Evolutionary conservation across 345 rosid species (phyloP).

Genomic region (Eucalyptus pumila): DNA sequence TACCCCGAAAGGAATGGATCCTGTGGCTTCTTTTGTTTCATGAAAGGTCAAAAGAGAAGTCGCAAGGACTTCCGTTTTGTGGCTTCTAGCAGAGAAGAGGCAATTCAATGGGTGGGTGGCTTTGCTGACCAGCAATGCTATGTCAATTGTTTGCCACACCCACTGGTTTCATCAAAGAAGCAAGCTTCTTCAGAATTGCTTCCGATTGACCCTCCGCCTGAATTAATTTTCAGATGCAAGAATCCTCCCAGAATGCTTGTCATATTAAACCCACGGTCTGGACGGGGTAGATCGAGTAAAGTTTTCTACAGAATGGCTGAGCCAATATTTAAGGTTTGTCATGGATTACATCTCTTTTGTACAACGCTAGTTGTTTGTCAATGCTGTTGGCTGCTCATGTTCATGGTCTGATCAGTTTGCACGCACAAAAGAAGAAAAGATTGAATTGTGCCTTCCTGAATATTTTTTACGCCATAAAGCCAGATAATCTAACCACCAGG

Average conservation of each 20-base stretch:
- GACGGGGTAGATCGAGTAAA: constrained; percentile 83
- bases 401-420: not conserved
- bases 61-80: constrained; percentile 75
- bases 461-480: not conserved
- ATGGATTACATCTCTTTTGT: not conserved
- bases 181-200: constrained; percentile 77
- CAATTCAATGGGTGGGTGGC: constrained; percentile 95
- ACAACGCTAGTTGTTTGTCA: not conserved
- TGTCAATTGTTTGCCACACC: constrained; percentile 86
- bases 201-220: constrained; percentile 79
- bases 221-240: constrained; percentile 82
- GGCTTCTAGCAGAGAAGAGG: constrained; percentile 71
- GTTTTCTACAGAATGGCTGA: constrained; percentile 81
- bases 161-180: constrained; percentile 81
- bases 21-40: constrained; percentile 65
- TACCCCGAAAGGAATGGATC: constrained; percentile 57
- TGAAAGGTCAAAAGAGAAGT: constrained; percentile 58
- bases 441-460: not conserved
- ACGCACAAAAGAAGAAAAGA: not conserved
- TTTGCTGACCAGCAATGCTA: constrained; percentile 95
- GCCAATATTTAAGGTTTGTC: constrained; percentile 82
- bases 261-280: constrained; percentile 90
- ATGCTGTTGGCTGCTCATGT: not conserved
- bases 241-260: constrained; percentile 92
- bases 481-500: not conserved